Percentiles rank a stretch among this genome's conserved stretches.
Evolutionary conservation across 2,329 filamentous ascomycete genomes (phyloP).

Genomic region (Cytospora piceicola): DNA sequence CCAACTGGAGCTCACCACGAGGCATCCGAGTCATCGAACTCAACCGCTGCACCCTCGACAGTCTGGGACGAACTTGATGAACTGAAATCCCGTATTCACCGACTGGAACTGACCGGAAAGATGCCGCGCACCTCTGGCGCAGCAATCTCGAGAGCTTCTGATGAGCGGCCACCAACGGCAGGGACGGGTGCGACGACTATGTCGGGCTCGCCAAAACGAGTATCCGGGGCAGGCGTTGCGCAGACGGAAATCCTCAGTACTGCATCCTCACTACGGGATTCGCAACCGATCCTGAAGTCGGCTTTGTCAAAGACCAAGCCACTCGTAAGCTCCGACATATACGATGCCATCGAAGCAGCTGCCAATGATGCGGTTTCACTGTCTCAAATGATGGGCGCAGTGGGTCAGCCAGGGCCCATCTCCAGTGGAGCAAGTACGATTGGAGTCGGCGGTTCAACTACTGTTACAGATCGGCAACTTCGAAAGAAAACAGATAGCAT

Average conservation of each 20-base stretch:
- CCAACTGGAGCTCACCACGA: slow-evolving; percentile 55
- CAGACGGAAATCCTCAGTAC: slow-evolving; percentile 48
- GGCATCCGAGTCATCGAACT: slow-evolving; percentile 83
- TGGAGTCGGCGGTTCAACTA: slow-evolving; percentile 50
- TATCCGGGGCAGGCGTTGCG: slow-evolving; percentile 53
- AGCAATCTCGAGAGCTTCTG: slow-evolving; percentile 72
- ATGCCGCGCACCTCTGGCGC: slow-evolving; percentile 81
- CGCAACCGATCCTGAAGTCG: slow-evolving; percentile 78
- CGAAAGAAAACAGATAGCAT: slow-evolving; percentile 90
- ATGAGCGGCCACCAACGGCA: slow-evolving; percentile 86
- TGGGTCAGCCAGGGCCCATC: slow-evolving; percentile 69
- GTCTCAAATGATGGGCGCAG: slow-evolving; percentile 75
- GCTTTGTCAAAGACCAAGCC: slow-evolving; percentile 79
- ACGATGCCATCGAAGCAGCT: slow-evolving; percentile 77
- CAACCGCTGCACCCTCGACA: slow-evolving; percentile 85
- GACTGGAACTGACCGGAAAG: slow-evolving; percentile 88
- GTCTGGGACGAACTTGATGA: slow-evolving; percentile 99
- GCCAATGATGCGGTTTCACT: slow-evolving; percentile 81
- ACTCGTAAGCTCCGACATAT: slow-evolving; percentile 72
- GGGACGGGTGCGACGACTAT: slow-evolving; percentile 90
- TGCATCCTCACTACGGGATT: slow-evolving; percentile 52
- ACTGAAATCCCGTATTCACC: slow-evolving; percentile 88
- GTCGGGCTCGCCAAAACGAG: slow-evolving; percentile 84
- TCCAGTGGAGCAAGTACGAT: slow-evolving; percentile 69
- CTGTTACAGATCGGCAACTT: slow-evolving; percentile 78